phyloP scores from a whole-genome alignment of 495 filamentous ascomycete genomes.

The Immersiella caudata region DNA sequence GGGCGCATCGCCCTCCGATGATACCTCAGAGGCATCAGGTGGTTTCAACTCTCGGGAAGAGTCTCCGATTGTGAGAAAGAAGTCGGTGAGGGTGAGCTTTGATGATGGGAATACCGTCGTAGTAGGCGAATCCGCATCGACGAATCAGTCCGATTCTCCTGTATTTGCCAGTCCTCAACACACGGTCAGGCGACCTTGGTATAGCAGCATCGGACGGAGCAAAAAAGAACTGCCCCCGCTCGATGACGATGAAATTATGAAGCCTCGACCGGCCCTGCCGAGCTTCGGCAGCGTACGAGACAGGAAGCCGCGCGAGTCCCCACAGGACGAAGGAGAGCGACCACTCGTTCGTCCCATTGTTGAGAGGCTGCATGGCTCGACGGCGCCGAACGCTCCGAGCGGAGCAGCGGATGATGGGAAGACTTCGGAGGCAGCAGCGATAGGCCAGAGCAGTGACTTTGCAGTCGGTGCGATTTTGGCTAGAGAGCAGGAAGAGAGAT shows the following conservation, averaged over 20 bases:
- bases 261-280: constrained; percentile 74
- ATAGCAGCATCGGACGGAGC: constrained; percentile 55
- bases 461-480: constrained; percentile 61
- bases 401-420: neutral
- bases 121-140: constrained; percentile 61
- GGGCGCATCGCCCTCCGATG: constrained; percentile 47
- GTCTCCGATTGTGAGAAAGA: constrained; percentile 59
- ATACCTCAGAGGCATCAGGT: constrained; percentile 43
- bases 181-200: constrained; percentile 54
- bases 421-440: constrained; percentile 8
- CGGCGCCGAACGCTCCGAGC: constrained; percentile 12
- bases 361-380: constrained; percentile 35
- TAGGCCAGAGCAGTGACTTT: constrained; percentile 65
- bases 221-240: constrained; percentile 49
- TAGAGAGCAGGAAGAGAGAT: constrained; percentile 48
- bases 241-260: constrained; percentile 70
- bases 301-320: constrained; percentile 43
- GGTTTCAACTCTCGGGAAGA: constrained; percentile 53
- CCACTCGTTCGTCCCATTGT: constrained; percentile 53
- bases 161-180: constrained; percentile 53
- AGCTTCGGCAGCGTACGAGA: constrained; percentile 81
- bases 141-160: constrained; percentile 54
- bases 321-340: constrained; percentile 42
- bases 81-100: constrained; percentile 79
- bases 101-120: constrained; percentile 65